These are phyloP conservation scores for Tothia fuscella DNA, from an alignment of 2,329 filamentous ascomycete species.

Conservation along the genomic window DNA sequence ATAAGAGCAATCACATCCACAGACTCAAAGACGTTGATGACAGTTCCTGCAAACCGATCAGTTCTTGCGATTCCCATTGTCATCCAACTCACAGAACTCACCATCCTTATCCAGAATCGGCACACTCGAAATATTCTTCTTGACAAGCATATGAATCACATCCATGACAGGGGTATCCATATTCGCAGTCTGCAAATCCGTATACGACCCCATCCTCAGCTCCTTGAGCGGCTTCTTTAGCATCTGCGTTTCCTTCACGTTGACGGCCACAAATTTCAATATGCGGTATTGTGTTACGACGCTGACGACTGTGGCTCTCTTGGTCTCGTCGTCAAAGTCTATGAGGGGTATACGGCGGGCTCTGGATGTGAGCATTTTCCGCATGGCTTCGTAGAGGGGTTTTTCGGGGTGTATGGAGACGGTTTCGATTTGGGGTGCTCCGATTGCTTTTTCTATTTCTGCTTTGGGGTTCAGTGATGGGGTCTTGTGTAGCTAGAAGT, in stretches of 20 bases:
- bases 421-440: constrained; percentile 82
- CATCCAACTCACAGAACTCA: constrained; percentile 18
- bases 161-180: constrained; percentile 92
- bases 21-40: constrained; percentile 94
- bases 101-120: constrained; percentile 76
- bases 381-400: constrained; percentile 89
- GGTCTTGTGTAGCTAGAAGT: background rate
- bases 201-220: constrained; percentile 67
- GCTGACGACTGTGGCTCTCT: constrained; percentile 83
- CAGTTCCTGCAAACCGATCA: constrained; percentile 36
- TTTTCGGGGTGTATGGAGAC: constrained; percentile 87
- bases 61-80: background rate
- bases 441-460: constrained; percentile 95
- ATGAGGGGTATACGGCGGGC: constrained; percentile 89
- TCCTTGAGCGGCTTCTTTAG: constrained; percentile 79
- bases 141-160: constrained; percentile 86
- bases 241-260: constrained; percentile 76
- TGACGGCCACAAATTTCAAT: constrained; percentile 96
- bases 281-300: constrained; percentile 98
- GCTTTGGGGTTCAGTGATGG: constrained; percentile 10
- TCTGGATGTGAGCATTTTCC: constrained; percentile 84
- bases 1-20: constrained; percentile 96
- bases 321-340: constrained; percentile 87
- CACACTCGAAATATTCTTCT: constrained; percentile 86
- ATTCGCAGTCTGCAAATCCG: constrained; percentile 63